Conservation (phyloP, 345 rosid species). For the Odontarrhena argentea region DNA sequence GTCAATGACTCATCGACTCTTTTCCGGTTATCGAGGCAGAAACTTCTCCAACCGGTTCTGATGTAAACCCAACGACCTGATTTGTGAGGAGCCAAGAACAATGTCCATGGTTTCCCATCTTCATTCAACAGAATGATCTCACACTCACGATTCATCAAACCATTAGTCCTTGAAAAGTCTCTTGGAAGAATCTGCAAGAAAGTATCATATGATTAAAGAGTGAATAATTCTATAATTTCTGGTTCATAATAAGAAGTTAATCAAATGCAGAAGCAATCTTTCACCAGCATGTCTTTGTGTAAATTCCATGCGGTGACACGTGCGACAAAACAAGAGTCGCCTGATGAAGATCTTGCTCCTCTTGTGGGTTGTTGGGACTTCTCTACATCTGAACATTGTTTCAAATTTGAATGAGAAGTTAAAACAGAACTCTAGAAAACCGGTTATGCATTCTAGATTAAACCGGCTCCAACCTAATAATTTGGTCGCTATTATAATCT, state of each 20-base stretch:
- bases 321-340: slow-evolving; percentile 11
- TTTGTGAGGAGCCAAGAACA: background rate
- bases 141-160: slow-evolving; percentile 3
- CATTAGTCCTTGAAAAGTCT: slow-evolving; percentile 14
- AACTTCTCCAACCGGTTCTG: slow-evolving; percentile 27
- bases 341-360: slow-evolving; percentile 17
- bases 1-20: background rate
- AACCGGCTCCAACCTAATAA: no score
- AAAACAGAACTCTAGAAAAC: background rate
- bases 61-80: background rate
- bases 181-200: slow-evolving; percentile 7
- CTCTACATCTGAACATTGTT: slow-evolving; percentile 11
- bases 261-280: slow-evolving; percentile 1
- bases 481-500: no score
- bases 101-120: slow-evolving; percentile 5
- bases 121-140: slow-evolving; percentile 18
- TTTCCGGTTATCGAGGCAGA: slow-evolving; percentile 6
- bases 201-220: background rate
- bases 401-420: background rate
- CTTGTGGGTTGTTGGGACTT: background rate
- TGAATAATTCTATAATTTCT: background rate
- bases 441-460: no score
- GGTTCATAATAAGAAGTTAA: background rate
- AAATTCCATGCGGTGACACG: slow-evolving; percentile 19
- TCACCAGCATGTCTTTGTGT: slow-evolving; percentile 7